Evolutionary conservation across 2,329 filamentous ascomycete genomes (phyloP).

Genomic region (Knoxdaviesia proteae): DNA sequence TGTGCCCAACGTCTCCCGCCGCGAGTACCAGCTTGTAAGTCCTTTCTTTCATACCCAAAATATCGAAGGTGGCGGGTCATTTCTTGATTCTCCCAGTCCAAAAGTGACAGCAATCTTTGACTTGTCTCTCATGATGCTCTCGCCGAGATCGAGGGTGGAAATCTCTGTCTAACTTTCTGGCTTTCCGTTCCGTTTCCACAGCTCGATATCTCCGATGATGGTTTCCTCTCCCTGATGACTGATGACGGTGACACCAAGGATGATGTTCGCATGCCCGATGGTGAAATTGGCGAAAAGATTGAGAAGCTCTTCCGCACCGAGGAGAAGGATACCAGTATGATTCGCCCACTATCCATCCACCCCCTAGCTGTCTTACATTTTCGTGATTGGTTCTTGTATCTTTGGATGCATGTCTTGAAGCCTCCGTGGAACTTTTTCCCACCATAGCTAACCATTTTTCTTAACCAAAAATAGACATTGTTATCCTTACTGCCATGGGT

Average conservation of each 20-base stretch:
- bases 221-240: slow-evolving; percentile 83
- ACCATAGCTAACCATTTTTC: no score
- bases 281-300: slow-evolving; percentile 77
- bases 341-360: neutral
- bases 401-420: neutral
- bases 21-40: slow-evolving; percentile 88
- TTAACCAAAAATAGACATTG: slow-evolving; percentile 41
- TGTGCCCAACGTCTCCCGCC: slow-evolving; percentile 78
- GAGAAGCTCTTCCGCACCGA: slow-evolving; percentile 56
- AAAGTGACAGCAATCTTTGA: neutral
- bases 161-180: slow-evolving; percentile 6
- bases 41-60: neutral
- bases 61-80: neutral
- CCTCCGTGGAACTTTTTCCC: neutral
- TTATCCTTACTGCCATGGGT: slow-evolving; percentile 87
- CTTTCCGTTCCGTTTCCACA: slow-evolving; percentile 15
- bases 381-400: no score
- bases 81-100: slow-evolving; percentile 4
- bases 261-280: slow-evolving; percentile 83
- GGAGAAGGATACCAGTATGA: slow-evolving; percentile 75
- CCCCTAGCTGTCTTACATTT: no score
- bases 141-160: neutral
- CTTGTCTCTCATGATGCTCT: no score
- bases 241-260: slow-evolving; percentile 77
- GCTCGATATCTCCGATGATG: slow-evolving; percentile 87